Conservation (phyloP, 805 yeast genomes). For the Suhomyces pyralidae region DNA sequence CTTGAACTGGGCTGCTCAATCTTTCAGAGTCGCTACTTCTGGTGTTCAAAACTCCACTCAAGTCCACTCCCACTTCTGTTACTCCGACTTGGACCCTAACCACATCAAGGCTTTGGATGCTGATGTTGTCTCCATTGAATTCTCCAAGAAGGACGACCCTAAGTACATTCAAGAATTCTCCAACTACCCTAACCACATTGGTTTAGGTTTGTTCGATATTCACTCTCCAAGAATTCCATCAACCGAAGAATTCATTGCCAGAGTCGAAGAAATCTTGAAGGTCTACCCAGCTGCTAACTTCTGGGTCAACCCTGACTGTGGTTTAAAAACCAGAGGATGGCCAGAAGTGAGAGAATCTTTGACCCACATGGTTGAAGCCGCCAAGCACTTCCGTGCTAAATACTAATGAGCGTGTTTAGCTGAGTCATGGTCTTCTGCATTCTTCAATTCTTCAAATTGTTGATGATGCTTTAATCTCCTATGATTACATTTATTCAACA, state of each 20-base stretch:
- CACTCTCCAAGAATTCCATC: slow-evolving; percentile 99
- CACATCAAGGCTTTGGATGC: slow-evolving; percentile 99
- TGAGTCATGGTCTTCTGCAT: slow-evolving; percentile 21
- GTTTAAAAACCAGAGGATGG: slow-evolving; percentile 99
- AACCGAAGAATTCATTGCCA: slow-evolving; percentile 89
- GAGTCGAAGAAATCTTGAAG: slow-evolving; percentile 92
- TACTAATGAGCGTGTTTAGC: slow-evolving; percentile 20
- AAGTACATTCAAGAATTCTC: slow-evolving; percentile 97
- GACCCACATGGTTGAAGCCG: slow-evolving; percentile 99
- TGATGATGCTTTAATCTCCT: slow-evolving; percentile 36
- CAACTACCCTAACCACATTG: slow-evolving; percentile 98
- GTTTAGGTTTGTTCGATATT: slow-evolving; percentile 97
- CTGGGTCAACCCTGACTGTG: slow-evolving; percentile 99
- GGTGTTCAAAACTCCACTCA: slow-evolving; percentile 95
- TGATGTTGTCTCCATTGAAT: slow-evolving; percentile 98
- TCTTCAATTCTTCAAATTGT: slow-evolving; percentile 36
- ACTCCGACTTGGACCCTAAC: slow-evolving; percentile 99
- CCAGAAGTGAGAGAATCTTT: slow-evolving; percentile 92
- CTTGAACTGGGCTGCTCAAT: slow-evolving; percentile 98
- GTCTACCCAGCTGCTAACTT: slow-evolving; percentile 96
- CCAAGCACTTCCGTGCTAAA: slow-evolving; percentile 75
- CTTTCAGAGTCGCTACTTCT: slow-evolving; percentile 98
- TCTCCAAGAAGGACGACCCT: slow-evolving; percentile 99
- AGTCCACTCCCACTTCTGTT: slow-evolving; percentile 99
- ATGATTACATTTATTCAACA: slow-evolving; percentile 48